Conservation (phyloP, 345 rosid genomes). For the Schrenkiella parvula region DNA sequence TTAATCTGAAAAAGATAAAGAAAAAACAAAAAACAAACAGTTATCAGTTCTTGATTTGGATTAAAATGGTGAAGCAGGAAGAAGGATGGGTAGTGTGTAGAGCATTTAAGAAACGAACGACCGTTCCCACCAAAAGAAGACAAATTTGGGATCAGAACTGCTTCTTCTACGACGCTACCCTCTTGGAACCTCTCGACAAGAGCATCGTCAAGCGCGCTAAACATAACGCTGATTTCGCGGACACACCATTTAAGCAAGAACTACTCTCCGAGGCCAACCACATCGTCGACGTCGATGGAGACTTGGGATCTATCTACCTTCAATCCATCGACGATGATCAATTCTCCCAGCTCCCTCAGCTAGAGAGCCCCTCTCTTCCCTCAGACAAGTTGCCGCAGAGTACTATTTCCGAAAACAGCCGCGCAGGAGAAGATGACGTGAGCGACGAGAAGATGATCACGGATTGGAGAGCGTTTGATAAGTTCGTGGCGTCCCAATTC, state of each 20-base stretch:
- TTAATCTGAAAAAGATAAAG: background rate
- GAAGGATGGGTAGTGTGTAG: conserved; percentile 99
- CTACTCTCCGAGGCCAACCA: conserved; percentile 2
- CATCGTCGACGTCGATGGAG: conserved; percentile 53
- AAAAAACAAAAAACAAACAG: background rate
- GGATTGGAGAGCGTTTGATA: conserved; percentile 92
- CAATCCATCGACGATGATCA: conserved; percentile 1
- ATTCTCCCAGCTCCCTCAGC: conserved; percentile 76
- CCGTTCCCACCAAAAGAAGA: conserved; percentile 46
- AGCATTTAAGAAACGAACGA: conserved; percentile 86
- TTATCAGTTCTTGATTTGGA: background rate
- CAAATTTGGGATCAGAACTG: conserved; percentile 66
- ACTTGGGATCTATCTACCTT: conserved; percentile 35
- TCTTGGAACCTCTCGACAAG: conserved; percentile 33
- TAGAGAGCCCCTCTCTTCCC: conserved; percentile 61
- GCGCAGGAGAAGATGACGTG: conserved; percentile 25
- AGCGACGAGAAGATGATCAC: conserved; percentile 43
- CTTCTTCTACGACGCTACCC: conserved; percentile 33
- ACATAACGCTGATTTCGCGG: conserved; percentile 42
- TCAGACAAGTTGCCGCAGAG: conserved; percentile 11
- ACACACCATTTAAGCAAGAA: conserved; percentile 22
- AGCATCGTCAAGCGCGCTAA: conserved; percentile 15
- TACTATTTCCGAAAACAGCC: conserved; percentile 19
- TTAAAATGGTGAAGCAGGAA: conserved; percentile 50
- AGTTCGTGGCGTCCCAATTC: conserved; percentile 91